These are phyloP conservation scores for Mucor saturninus DNA, from an alignment of 371 early-diverging fungal species.

Conservation along the genomic window DNA sequence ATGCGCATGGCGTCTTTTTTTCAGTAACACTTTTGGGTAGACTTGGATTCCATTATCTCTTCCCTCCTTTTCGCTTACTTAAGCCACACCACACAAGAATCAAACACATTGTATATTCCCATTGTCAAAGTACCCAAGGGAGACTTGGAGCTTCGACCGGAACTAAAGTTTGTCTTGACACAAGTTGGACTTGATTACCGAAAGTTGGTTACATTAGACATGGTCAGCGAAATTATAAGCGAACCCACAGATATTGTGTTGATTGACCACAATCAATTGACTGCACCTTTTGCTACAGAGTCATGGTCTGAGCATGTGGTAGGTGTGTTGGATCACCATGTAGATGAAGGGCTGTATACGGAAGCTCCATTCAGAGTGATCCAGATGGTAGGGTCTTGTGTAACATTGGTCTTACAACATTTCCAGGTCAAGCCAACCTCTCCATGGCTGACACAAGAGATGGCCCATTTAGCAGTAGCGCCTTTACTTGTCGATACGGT, in stretches of 20 bases:
- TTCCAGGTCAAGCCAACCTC: slow-evolving; percentile 26
- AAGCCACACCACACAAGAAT: slow-evolving; percentile 14
- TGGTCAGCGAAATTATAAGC: slow-evolving; percentile 13
- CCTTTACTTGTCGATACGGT: slow-evolving; percentile 79
- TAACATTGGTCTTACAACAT: slow-evolving; percentile 57
- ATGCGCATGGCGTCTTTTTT: too few relatives aligned
- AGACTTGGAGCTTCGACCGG: slow-evolving; percentile 73
- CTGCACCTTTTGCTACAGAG: slow-evolving; percentile 41
- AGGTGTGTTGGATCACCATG: slow-evolving; percentile 79
- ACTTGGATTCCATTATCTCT: slow-evolving; percentile 73
- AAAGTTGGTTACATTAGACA: slow-evolving; percentile 37
- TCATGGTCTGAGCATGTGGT: slow-evolving; percentile 42
- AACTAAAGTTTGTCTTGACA: slow-evolving; percentile 57
- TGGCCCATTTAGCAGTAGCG: slow-evolving; percentile 56
- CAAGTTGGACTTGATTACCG: slow-evolving; percentile 23
- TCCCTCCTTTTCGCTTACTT: slow-evolving; percentile 62
- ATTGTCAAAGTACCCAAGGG: slow-evolving; percentile 61
- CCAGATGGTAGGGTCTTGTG: slow-evolving; percentile 67
- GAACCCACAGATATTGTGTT: slow-evolving; percentile 17
- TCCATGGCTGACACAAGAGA: background rate
- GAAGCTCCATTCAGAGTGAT: slow-evolving; percentile 50
- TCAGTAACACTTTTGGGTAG: slow-evolving; percentile 30
- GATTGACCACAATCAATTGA: slow-evolving; percentile 69
- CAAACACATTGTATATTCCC: slow-evolving; percentile 47
- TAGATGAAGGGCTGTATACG: slow-evolving; percentile 60